Base-by-base conservation (phyloP, 1,139 yeast genomes). In the Kodamaea alishanica region DNA sequence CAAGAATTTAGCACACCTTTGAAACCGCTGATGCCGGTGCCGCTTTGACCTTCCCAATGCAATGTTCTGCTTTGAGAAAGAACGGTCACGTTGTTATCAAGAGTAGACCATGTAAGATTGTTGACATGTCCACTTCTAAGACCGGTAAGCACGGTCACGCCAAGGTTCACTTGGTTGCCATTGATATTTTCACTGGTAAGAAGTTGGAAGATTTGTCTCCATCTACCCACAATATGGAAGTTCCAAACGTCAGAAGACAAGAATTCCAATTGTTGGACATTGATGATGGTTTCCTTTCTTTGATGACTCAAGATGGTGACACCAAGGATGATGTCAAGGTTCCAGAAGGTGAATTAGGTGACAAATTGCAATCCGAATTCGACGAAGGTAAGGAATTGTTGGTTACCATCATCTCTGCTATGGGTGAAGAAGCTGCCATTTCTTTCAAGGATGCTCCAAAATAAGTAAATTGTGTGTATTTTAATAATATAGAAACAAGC, bases 141-240 rank as follows among this genome's bases (percentile, higher is more conserved):
- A 92, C 98, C 61, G 98, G 98, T 79, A 92, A 92, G 97, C 98
- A 92, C 85, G 98, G 98, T 77, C 98, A 92, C 92, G 98, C 98
- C 71, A 92, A 92, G 84, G 98, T 92, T 74, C 97, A 92, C 77
- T 83, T 92, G 78, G 97, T 92, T 56, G 97, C 97, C 70, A 83
- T 85, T 62, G 98, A 92, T 73, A 90, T 92, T 72, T 92, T 92
- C 90, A 92, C 98, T 65, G 89, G 90, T 75, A 94, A 92, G 90
- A 92, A 92, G 81, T 84, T 90, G 75, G 98, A 92, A 81, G 98
- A 92, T 76, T 86, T 92, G 72, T 92, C 98, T 57, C 98, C 98
- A 75, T 92, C 98, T 53, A 92, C 98, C 79, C 98, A 92, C 83
- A 92, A 92, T 79, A 90, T 92, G 97, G 97, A 92, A 76, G 97